phyloP scores from a whole-genome alignment of 2,329 filamentous ascomycete species.

The Aureobasidium sp. region DNA sequence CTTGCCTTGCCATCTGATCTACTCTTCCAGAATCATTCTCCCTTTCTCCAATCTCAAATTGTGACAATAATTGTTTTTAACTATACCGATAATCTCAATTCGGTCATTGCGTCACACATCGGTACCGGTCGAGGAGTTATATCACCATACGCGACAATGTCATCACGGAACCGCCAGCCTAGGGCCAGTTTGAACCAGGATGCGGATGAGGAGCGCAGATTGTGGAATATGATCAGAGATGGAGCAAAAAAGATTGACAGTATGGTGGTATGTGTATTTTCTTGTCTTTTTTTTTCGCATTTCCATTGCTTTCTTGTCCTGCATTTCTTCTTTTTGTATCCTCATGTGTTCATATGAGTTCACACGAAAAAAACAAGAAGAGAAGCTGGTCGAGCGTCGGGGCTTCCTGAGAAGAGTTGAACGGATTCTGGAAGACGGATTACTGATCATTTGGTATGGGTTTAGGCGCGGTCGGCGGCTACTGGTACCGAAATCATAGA shows the following conservation, averaged over 20 bases:
- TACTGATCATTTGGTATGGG: background rate
- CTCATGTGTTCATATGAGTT: background rate
- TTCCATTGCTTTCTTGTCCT: background rate
- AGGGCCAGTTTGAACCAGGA: conserved; percentile 39
- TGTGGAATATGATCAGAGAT: conserved; percentile 41
- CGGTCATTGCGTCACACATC: no score
- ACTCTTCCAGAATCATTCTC: background rate
- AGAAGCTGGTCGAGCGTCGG: background rate
- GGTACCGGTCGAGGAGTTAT: no score
- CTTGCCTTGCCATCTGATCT: background rate
- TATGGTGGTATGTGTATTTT: conserved; percentile 34
- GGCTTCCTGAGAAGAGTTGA: background rate
- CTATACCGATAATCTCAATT: no score
- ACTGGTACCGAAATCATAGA: conserved; percentile 30
- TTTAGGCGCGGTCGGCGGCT: conserved; percentile 20
- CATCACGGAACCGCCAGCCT: conserved; percentile 35
- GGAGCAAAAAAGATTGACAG: conserved; percentile 38
- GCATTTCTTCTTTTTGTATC: no score
- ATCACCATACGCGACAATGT: conserved; percentile 30
- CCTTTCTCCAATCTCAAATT: background rate
- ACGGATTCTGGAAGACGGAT: background rate
- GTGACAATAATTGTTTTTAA: no score
- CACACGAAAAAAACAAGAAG: background rate
- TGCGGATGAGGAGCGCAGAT: conserved; percentile 40
- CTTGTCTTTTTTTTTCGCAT: background rate